Evolutionary conservation across 805 yeast species (phyloP), one percentile per base, ranked within the genome.

Genomic region (Ogataea polymorpha): DNA sequence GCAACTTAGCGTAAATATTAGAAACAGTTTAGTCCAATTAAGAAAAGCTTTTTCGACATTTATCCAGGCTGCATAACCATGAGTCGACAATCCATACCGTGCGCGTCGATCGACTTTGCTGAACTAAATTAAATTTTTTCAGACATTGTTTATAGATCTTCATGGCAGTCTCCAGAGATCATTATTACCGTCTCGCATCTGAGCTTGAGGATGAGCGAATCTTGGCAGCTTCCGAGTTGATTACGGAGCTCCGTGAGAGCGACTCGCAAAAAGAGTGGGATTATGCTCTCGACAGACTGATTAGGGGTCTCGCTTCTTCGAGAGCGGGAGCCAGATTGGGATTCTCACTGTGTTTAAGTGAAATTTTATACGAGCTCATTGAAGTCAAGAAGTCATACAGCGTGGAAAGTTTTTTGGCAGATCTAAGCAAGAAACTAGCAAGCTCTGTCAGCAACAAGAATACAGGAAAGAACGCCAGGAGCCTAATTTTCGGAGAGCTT

Each of bases 291-390:
- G 77, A 77, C 47, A 74, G 98, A 56, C 69, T 91, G 47, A 74
- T 87, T 49, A 82, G 80, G 48, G 97, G 98, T 37, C 66, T 91
- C 23, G 71, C 88, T 4, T 84, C 96, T 5, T 75, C 89, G 12
- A 76, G 93, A 54, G 95, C 85, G 17, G 74, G 88, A 35, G 93
- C 96, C 1, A 70, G 97, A 42, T 64, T 86, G 21, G 98, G 98
- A 4, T 91, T 83, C 56, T 86, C 96, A 2, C 77, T 87, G 73
- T 91, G 96, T 32, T 65, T 91, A 32, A 78, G 90, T 0, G 97
- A 91, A 59, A 64, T 83, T 1, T 55, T 74, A 6, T 66, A 67
- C 10, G 55, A 72, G 17, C 38, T 56, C 23, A 61, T 61, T 8
- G 25, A 35, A 2, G 56, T 57, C 2, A 54, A 59, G 16, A 46